phyloP scores from a whole-genome alignment of 768 basidiomycete species.

The Holtermannia corniformis region DNA sequence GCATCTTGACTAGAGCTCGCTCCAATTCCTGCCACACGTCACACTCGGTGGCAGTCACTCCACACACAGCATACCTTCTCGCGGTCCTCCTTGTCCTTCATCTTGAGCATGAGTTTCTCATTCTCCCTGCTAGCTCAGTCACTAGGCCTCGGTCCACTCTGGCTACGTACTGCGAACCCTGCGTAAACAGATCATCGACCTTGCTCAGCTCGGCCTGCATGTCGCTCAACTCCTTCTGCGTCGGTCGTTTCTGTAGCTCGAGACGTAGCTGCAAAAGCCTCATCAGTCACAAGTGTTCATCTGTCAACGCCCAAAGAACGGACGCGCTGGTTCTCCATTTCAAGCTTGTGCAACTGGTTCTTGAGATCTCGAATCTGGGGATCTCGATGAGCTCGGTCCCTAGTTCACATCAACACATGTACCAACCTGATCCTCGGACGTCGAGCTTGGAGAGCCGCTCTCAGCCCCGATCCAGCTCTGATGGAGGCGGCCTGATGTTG shows the following conservation, averaged over 20 bases:
- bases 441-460: background rate
- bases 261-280: background rate
- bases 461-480: background rate
- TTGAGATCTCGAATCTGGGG: too few species aligned
- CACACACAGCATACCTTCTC: background rate
- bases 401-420: background rate
- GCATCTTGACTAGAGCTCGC: background rate
- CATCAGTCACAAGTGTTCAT: background rate
- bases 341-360: background rate
- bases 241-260: background rate
- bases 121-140: background rate
- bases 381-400: background rate
- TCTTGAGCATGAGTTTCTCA: background rate
- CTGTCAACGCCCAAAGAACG: background rate
- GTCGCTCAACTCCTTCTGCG: background rate
- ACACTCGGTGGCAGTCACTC: background rate
- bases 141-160: background rate
- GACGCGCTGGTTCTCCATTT: background rate
- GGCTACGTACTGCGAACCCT: background rate
- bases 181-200: background rate
- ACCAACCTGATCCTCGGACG: background rate
- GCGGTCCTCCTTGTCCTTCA: background rate
- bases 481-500: background rate
- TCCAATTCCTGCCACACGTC: background rate
- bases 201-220: background rate